A percentile compares a stretch with the other conserved stretches of the same genome.
Evolutionary conservation across 495 filamentous ascomycete genomes (phyloP).

Genomic region (Podospora pseudopauciseta): DNA sequence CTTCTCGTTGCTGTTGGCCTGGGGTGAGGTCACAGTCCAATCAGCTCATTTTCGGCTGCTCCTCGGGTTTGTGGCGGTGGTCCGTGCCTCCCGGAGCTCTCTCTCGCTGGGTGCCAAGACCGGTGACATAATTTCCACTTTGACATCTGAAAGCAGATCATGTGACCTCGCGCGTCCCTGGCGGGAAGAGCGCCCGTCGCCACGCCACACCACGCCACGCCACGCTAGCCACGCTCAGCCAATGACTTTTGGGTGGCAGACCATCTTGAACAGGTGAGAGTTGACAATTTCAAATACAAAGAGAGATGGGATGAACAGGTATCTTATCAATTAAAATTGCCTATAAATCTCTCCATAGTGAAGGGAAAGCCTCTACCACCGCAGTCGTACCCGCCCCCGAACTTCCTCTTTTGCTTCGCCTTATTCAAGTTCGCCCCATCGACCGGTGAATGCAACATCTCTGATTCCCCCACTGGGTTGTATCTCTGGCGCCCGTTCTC

Average conservation of each 20-base stretch:
- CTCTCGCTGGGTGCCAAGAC: not conserved
- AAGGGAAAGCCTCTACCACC: not conserved
- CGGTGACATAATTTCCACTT: constrained; percentile 15
- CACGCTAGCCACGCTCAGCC: not conserved
- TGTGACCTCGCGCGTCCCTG: constrained; percentile 21
- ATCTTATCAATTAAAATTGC: not conserved
- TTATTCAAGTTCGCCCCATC: not conserved
- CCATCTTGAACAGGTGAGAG: not conserved
- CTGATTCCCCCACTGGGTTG: not conserved
- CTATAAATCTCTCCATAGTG: not conserved
- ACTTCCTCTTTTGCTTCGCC: not conserved
- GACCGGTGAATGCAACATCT: not conserved
- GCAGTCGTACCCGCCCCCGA: too few species aligned
- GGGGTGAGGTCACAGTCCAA: constrained; percentile 27
- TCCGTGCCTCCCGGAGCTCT: not conserved
- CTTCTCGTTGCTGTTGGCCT: constrained; percentile 1
- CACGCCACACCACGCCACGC: not conserved
- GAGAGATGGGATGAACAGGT: not conserved
- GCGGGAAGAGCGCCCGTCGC: constrained; percentile 3
- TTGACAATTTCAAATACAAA: not conserved
- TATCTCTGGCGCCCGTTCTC: not conserved
- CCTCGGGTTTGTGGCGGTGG: constrained; percentile 17
- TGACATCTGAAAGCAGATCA: constrained; percentile 5
- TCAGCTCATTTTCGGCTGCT: constrained; percentile 28
- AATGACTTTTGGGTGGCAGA: not conserved